Conservation (phyloP, 257 asterid genomes). For the Nemophila menziesii region DNA sequence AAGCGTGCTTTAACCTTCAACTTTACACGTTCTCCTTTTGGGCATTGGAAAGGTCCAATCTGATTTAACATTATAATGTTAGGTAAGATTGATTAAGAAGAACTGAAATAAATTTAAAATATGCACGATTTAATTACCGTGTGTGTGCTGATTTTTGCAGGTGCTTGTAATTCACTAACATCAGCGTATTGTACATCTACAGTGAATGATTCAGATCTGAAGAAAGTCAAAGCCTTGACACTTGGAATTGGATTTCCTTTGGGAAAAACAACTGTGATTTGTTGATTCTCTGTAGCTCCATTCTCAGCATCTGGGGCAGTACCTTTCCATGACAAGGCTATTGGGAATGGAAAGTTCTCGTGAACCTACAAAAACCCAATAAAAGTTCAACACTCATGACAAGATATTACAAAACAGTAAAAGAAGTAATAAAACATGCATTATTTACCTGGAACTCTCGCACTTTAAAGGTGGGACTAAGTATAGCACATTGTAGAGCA, state of each 20-base stretch:
- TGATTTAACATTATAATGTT: slow-evolving; percentile 12
- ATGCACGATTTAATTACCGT: slow-evolving; percentile 37
- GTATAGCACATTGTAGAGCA: slow-evolving; percentile 85
- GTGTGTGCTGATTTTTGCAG: slow-evolving; percentile 66
- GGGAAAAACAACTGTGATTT: slow-evolving; percentile 70
- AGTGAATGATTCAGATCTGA: slow-evolving; percentile 56
- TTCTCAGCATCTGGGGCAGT: slow-evolving; percentile 50
- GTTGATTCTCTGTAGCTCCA: slow-evolving; percentile 49
- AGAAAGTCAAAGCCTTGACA: slow-evolving; percentile 81
- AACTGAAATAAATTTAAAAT: neutral
- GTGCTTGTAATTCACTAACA: slow-evolving; percentile 59
- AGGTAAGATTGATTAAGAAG: neutral
- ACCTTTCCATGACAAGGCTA: slow-evolving; percentile 74
- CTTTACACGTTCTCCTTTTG: slow-evolving; percentile 53
- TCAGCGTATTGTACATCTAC: slow-evolving; percentile 70
- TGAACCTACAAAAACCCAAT: slow-evolving; percentile 36
- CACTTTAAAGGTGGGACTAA: slow-evolving; percentile 89
- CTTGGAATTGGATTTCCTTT: slow-evolving; percentile 90
- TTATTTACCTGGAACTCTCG: slow-evolving; percentile 75
- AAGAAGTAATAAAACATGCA: neutral
- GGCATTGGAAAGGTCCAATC: slow-evolving; percentile 79
- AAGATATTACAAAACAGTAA: neutral
- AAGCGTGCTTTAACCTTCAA: slow-evolving; percentile 73
- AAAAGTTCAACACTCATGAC: neutral
- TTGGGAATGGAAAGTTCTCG: slow-evolving; percentile 65